A percentile compares a stretch with the other conserved stretches of the same genome.
phyloP scores from a whole-genome alignment of 2,329 filamentous ascomycete species.

The Cadophora sp. region DNA sequence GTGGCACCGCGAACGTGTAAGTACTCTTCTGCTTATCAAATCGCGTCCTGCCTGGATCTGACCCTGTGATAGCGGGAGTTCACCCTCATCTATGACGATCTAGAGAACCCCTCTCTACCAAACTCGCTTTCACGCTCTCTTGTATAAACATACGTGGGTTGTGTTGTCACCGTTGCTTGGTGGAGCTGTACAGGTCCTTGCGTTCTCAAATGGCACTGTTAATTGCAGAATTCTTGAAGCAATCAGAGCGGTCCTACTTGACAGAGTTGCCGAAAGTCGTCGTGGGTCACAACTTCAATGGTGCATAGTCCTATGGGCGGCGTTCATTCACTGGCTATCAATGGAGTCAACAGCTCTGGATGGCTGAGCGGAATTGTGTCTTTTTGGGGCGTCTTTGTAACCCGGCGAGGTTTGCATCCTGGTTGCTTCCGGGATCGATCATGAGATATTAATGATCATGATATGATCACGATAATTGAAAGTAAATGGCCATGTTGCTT shows the following conservation, averaged over 20 bases:
- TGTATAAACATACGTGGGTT: slow-evolving; percentile 24
- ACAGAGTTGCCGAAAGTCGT: slow-evolving; percentile 11
- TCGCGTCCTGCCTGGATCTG: slow-evolving; percentile 21
- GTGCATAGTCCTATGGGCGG: slow-evolving; percentile 29
- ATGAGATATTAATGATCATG: slow-evolving; percentile 26
- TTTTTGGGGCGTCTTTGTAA: slow-evolving; percentile 27
- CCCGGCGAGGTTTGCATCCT: slow-evolving; percentile 33
- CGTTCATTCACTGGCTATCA: slow-evolving; percentile 30
- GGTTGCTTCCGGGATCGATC: slow-evolving; percentile 28
- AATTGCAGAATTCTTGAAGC: background rate
- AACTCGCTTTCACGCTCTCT: slow-evolving; percentile 33
- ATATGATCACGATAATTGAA: slow-evolving; percentile 26
- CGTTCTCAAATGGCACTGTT: slow-evolving; percentile 12
- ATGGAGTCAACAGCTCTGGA: slow-evolving; percentile 26
- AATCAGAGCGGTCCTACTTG: background rate
- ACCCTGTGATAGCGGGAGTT: slow-evolving; percentile 59
- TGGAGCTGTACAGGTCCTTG: slow-evolving; percentile 6
- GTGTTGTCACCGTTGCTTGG: background rate
- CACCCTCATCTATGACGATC: slow-evolving; percentile 65
- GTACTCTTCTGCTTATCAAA: slow-evolving; percentile 40
- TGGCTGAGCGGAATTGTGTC: slow-evolving; percentile 28
- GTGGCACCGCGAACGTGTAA: slow-evolving; percentile 69
- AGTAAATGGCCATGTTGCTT: background rate
- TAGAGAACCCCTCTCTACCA: slow-evolving; percentile 54
- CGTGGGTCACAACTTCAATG: slow-evolving; percentile 20